Evolutionary conservation across 352 stramenopile genomes (phyloP).

Genomic region (Pythium phragmitis): DNA sequence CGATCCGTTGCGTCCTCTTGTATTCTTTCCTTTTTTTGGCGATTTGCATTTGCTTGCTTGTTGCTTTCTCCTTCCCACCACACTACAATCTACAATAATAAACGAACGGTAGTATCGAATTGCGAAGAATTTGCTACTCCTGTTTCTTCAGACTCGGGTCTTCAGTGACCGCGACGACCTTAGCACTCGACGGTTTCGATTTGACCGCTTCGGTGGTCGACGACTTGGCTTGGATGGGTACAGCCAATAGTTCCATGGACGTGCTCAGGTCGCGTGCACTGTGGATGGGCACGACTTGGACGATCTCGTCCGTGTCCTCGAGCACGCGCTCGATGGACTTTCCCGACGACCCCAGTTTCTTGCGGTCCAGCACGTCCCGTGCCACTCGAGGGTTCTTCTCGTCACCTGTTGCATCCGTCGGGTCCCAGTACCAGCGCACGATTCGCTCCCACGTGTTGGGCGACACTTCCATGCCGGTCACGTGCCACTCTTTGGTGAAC

Average conservation of each 20-base stretch:
- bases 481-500: constrained; percentile 49
- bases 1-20: background rate
- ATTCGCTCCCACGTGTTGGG: constrained; percentile 42
- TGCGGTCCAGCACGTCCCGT: constrained; percentile 13
- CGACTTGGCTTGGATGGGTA: constrained; percentile 4
- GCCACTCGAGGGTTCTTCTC: constrained; percentile 8
- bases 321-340: background rate
- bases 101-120: no score
- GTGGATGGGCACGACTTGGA: constrained; percentile 34
- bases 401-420: background rate
- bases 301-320: constrained; percentile 32
- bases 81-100: no score
- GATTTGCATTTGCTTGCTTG: background rate
- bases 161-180: constrained; percentile 4
- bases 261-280: constrained; percentile 38
- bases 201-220: background rate
- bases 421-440: constrained; percentile 64
- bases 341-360: background rate
- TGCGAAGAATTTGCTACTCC: no score
- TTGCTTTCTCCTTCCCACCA: background rate
- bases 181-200: background rate
- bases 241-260: background rate
- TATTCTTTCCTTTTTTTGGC: constrained; percentile 4
- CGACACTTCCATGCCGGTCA: constrained; percentile 36
- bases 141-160: no score